phyloP scores from a whole-genome alignment of 371 early-diverging fungal genomes.

The Mortierella sp. region DNA sequence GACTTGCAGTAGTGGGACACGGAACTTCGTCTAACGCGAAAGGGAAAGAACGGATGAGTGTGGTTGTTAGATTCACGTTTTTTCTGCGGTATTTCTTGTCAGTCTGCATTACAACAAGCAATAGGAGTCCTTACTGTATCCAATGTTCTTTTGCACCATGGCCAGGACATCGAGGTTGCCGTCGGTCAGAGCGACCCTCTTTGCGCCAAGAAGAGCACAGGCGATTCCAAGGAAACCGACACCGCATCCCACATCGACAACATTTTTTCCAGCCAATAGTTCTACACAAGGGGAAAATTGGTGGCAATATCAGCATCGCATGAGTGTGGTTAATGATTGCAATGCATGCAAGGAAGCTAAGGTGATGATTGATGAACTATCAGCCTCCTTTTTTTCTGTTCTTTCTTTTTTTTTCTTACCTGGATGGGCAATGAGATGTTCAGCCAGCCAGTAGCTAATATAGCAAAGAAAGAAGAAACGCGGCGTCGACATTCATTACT shows the following conservation, averaged over 20 bases:
- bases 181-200: conserved; percentile 48
- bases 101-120: neutral
- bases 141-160: conserved; percentile 48
- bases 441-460: conserved; percentile 52
- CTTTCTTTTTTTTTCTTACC: conserved; percentile 17
- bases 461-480: neutral
- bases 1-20: conserved; percentile 40
- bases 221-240: conserved; percentile 55
- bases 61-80: no score
- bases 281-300: conserved; percentile 14
- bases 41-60: neutral
- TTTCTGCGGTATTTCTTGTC: no score
- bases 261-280: conserved; percentile 41
- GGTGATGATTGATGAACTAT: neutral
- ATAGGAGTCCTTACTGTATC: conserved; percentile 28
- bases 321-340: neutral
- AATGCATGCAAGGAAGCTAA: neutral
- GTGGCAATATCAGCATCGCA: neutral
- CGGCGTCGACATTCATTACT: neutral
- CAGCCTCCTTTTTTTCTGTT: neutral
- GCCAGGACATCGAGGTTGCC: conserved; percentile 47
- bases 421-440: conserved; percentile 49
- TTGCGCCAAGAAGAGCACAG: conserved; percentile 45
- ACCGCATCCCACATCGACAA: conserved; percentile 56
- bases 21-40: conserved; percentile 19